Base-by-base conservation (phyloP, 2,329 filamentous ascomycete genomes). In the Aureobasidium sp. region DNA sequence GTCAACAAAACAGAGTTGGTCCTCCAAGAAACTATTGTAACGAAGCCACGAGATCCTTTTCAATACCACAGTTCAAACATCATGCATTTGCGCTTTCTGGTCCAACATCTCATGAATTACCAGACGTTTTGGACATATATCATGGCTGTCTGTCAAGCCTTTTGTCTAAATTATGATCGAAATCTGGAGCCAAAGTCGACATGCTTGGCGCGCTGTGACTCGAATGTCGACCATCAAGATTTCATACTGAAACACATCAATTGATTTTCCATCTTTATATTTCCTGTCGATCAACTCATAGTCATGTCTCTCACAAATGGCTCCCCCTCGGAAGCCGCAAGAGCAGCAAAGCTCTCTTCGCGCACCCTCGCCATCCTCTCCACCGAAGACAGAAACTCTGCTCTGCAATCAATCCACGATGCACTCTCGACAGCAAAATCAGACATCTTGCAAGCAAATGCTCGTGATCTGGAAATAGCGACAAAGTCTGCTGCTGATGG, bases 261-360 rank as follows among this genome's bases (percentile, higher is more conserved):
- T 45, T 12, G 17, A 29, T n/a, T 37, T 3, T 29, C 5, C 6
- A 8, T 58, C n/a, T 14, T 12, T 11, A 7, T 19, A 15, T 31
- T 7, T 12, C 12, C 17, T 12, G n/a, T n/a, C 9, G 3, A 8
- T 17, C n/a, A 33, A 50, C 22, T 15, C 3, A 19, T 5, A 48
- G 37, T 31, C 12, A 96, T 97, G 94, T 96, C 93, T 67, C 81
- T 97, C 63, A 96, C 92, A 53, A 92, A 90, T 74, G 90, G 89
- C 60, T 88, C 87, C 35, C 89, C 93, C 52, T 79, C 84, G 61
- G 85, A 91, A 66, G 89, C 89, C 58, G 93, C 93, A 40, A 81
- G 81, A 69, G 83, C 87, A 52, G 93, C 93, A 64, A 91, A 91
- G 70, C 77, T 83, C 50, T 90, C 93, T 17, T 96, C 94, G 35